Base-by-base conservation (phyloP, 352 stramenopile species). In the Phytophthora cryptogea region DNA sequence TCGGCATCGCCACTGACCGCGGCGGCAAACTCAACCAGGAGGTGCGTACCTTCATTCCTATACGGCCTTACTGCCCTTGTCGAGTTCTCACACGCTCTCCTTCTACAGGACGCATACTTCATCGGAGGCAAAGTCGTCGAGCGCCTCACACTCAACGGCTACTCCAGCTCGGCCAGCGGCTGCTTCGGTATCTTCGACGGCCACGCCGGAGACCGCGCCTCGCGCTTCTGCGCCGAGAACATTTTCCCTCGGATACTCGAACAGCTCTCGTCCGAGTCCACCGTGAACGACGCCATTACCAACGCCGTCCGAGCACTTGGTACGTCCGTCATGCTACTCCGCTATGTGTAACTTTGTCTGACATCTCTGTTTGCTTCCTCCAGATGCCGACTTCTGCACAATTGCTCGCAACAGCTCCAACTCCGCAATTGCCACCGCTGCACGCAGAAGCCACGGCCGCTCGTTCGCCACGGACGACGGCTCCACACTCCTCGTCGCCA, bases 151-250 rank as follows among this genome's bases (percentile, higher is more conserved):
- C 69, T 95, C 13, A 95, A 95, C 54, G 86, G 86, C 8, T 93
- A 90, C 66, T 69, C 79, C 1, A 77, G 72, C 13, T 55, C 68
- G 0, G 78, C 77, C 14, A 72, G 72, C 44, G 86, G 83, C 27
- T 93, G 80, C 54, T 95, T 91, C 59, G 86, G 86, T 35, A 72
- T 95, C 27, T 95, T 95, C 56, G 86, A 95, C 48, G 86, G 86
- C 53, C 86, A 95, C 49, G 79, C 82, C 8, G 82, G 86, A 42
- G 84, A 92, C 61, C 82, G 83, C 53, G 86, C 86, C 42, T 90
- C 86, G 43, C 75, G 80, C 33, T 93, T 87, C 68, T 90, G 78
- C 27, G 86, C 82, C 28, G 79, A 95, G 61, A 73, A 87, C 49
- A 69, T 90, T 11, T 92, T 94, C 54, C 56, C 57, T 0, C 76